Percentiles rank a stretch among this genome's conserved stretches.
phyloP scores from a whole-genome alignment of 1,139 yeast species.

The Candida sp. region DNA sequence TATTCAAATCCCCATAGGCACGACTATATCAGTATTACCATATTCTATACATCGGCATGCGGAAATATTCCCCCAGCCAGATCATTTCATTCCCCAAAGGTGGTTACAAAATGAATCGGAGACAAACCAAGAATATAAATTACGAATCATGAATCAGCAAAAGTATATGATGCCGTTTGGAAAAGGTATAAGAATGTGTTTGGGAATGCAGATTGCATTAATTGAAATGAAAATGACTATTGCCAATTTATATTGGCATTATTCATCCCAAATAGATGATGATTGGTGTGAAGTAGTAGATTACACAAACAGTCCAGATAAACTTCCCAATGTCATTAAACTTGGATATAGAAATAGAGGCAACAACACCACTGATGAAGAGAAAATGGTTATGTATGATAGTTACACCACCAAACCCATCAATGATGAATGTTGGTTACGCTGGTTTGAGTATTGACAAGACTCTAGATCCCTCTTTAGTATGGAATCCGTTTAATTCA shows the following conservation, averaged over 20 bases:
- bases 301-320: slow-evolving; percentile 7
- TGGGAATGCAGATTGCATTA: slow-evolving; percentile 67
- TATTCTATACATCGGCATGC: slow-evolving; percentile 59
- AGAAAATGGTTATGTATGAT: slow-evolving; percentile 51
- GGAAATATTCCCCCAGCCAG: slow-evolving; percentile 47
- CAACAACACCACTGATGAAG: slow-evolving; percentile 29
- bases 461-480: no score
- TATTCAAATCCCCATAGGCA: slow-evolving; percentile 47
- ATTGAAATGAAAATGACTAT: slow-evolving; percentile 62
- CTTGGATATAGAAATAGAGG: slow-evolving; percentile 22
- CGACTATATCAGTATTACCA: slow-evolving; percentile 62
- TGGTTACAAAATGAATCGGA: slow-evolving; percentile 48
- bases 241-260: slow-evolving; percentile 53
- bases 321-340: slow-evolving; percentile 13
- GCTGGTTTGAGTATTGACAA: slow-evolving; percentile 23
- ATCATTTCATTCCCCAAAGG: slow-evolving; percentile 54
- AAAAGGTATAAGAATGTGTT: slow-evolving; percentile 72
- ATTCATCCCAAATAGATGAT: slow-evolving; percentile 26
- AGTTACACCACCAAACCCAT: slow-evolving; percentile 50
- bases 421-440: slow-evolving; percentile 51
- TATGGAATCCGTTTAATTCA: no score
- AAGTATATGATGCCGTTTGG: slow-evolving; percentile 68
- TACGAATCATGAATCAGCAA: slow-evolving; percentile 43
- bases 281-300: slow-evolving; percentile 42
- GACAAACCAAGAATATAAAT: slow-evolving; percentile 24